Conservation (phyloP, 495 filamentous ascomycete genomes). For the Articulospora tetracladia region DNA sequence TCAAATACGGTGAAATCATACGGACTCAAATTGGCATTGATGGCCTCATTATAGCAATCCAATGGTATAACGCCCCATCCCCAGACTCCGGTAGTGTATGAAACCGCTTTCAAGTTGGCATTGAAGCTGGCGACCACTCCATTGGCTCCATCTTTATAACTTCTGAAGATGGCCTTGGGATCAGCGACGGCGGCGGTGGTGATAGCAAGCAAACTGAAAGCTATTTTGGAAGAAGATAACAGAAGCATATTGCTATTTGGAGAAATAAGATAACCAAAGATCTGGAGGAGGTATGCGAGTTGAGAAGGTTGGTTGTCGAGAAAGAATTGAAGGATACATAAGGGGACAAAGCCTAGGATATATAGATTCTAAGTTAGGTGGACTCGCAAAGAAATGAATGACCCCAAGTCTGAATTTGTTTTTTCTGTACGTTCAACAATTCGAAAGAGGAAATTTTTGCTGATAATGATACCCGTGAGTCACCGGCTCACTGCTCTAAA, state of each 20-base stretch:
- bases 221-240: neutral
- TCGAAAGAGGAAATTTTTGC: too few relatives aligned
- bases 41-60: neutral
- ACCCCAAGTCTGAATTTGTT: too few relatives aligned
- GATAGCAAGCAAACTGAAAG: neutral
- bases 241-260: neutral
- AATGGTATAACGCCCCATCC: neutral
- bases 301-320: too few relatives aligned
- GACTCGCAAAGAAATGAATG: too few relatives aligned
- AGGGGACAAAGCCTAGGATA: too few relatives aligned
- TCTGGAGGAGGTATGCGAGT: too few relatives aligned
- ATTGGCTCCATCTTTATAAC: neutral
- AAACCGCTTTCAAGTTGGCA: neutral
- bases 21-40: neutral
- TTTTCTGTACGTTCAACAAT: too few relatives aligned
- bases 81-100: neutral
- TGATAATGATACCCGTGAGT: too few relatives aligned
- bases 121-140: neutral
- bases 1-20: neutral
- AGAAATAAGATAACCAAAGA: too few relatives aligned
- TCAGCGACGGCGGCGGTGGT: neutral
- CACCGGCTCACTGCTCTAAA: too few relatives aligned
- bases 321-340: too few relatives aligned
- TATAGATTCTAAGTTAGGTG: too few relatives aligned
- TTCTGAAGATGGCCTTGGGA: neutral